A percentile compares a stretch with the other conserved stretches of the same genome.
phyloP scores from a whole-genome alignment of 352 stramenopile genomes.

The Pythium chondricola region DNA sequence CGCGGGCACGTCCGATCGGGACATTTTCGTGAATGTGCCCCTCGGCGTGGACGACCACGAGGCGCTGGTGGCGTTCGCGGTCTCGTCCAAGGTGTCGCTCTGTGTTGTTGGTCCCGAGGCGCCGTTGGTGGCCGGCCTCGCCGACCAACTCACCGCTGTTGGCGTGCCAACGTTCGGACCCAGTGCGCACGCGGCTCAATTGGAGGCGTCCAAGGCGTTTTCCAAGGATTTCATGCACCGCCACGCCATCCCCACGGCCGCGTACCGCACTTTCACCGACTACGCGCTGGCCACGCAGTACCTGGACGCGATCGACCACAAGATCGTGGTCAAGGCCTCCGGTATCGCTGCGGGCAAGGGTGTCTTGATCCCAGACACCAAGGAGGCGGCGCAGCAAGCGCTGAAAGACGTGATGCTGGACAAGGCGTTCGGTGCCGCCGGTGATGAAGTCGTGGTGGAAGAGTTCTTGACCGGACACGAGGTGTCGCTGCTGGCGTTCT shows the following conservation, averaged over 20 bases:
- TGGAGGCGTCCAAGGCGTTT: constrained; percentile 99
- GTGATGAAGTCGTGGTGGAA: constrained; percentile 97
- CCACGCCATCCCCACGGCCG: constrained; percentile 96
- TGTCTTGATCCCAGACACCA: constrained; percentile 94
- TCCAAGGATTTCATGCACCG: constrained; percentile 99
- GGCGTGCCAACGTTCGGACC: constrained; percentile 96
- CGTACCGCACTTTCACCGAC: constrained; percentile 96
- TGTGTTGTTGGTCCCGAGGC: constrained; percentile 97
- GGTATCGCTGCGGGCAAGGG: constrained; percentile 99
- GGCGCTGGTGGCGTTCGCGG: constrained; percentile 69
- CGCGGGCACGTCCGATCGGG: constrained; percentile 61
- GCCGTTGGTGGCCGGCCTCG: constrained; percentile 94
- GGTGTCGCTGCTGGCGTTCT: constrained; percentile 97
- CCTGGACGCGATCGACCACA: constrained; percentile 90
- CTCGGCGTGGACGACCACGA: constrained; percentile 57
- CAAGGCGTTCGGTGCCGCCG: constrained; percentile 93
- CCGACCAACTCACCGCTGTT: constrained; percentile 90
- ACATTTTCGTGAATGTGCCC: constrained; percentile 73
- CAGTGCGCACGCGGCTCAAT: constrained; percentile 88
- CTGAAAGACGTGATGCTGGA: constrained; percentile 97
- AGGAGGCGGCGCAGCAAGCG: constrained; percentile 88
- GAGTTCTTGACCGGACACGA: constrained; percentile 98
- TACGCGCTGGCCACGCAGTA: constrained; percentile 89
- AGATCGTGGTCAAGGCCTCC: constrained; percentile 99
- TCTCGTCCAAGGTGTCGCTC: constrained; percentile 90